Evolutionary conservation across 140 eudicot genomes (phyloP).

Genomic region (Cichorium intybus): DNA sequence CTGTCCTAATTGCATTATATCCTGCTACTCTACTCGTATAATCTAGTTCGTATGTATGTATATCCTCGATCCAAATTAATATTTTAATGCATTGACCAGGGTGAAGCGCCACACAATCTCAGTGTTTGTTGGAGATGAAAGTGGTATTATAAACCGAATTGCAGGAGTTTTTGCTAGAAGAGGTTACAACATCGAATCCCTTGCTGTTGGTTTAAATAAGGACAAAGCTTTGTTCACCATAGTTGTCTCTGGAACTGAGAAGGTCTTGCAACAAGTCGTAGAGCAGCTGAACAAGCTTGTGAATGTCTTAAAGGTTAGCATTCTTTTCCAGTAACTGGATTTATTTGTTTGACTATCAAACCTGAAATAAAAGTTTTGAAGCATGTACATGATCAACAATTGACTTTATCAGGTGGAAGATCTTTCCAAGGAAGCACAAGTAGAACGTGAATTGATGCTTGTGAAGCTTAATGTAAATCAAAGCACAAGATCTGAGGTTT

Average conservation of each 20-base stretch:
- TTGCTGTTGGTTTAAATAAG: slow-evolving; percentile 90
- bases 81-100: slow-evolving; percentile 34
- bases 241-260: slow-evolving; percentile 87
- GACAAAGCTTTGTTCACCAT: slow-evolving; percentile 90
- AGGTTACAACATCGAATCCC: slow-evolving; percentile 91
- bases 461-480: slow-evolving; percentile 70
- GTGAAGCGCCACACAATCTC: slow-evolving; percentile 78
- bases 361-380: background rate
- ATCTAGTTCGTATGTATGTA: background rate
- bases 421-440: slow-evolving; percentile 81
- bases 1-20: background rate
- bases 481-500: slow-evolving; percentile 64
- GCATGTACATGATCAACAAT: background rate
- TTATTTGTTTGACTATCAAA: background rate
- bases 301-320: slow-evolving; percentile 70
- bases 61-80: background rate
- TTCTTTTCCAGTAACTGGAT: background rate
- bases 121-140: slow-evolving; percentile 94
- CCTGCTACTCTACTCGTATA: background rate
- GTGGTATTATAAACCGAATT: slow-evolving; percentile 88
- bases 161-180: slow-evolving; percentile 92
- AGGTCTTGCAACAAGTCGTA: slow-evolving; percentile 76
- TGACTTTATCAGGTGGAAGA: slow-evolving; percentile 74
- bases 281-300: slow-evolving; percentile 95
- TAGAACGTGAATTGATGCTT: slow-evolving; percentile 92